Evolutionary conservation across 768 basidiomycete species (phyloP).

Genomic region (Mycena rosella): DNA sequence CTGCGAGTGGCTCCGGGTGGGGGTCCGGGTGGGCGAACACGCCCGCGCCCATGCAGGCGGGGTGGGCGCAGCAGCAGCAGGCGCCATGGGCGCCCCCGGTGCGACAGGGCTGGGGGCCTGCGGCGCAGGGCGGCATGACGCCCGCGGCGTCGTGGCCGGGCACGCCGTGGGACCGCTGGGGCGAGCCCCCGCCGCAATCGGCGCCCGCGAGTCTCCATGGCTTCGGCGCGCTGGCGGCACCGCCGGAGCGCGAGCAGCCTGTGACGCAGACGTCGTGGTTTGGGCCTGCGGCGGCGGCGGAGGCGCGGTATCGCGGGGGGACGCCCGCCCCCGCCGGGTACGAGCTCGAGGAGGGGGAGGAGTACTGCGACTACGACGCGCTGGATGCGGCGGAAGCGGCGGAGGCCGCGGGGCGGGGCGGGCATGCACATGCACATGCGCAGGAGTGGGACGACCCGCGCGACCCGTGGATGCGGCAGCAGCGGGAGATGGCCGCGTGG

Average conservation of each 20-base stretch:
- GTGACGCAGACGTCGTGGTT: constrained; percentile 16
- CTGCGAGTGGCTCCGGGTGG: constrained; percentile 21
- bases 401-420: not conserved
- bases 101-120: constrained; percentile 29
- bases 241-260: constrained; percentile 26
- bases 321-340: not conserved
- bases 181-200: constrained; percentile 3
- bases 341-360: not conserved
- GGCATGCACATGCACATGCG: no score
- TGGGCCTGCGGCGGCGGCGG: not conserved
- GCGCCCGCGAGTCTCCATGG: constrained; percentile 11
- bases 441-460: not conserved
- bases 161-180: constrained; percentile 17
- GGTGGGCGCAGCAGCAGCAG: not conserved
- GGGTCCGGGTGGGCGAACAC: constrained; percentile 27
- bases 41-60: not conserved
- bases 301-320: not conserved
- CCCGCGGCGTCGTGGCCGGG: not conserved
- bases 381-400: not conserved
- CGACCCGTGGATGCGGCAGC: not conserved
- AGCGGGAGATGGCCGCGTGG: not conserved
- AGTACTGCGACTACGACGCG: not conserved
- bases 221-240: constrained; percentile 30
- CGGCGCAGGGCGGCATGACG: constrained; percentile 12
- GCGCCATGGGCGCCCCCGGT: not conserved